Percentiles rank a stretch among this genome's conserved stretches.
phyloP scores from a whole-genome alignment of 805 yeast genomes.

The Zygoascus tannicola region DNA sequence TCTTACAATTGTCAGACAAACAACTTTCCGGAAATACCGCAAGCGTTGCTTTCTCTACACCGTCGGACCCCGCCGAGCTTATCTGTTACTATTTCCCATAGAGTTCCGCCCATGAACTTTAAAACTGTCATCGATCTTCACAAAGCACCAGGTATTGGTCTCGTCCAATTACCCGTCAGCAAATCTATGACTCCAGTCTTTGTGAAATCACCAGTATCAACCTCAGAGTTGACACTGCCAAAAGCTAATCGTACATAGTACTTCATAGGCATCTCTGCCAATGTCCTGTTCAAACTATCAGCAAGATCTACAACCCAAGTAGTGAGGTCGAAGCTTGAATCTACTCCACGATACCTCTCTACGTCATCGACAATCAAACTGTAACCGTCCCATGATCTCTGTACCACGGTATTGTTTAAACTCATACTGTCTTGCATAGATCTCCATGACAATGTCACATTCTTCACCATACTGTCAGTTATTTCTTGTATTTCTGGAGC shows the following conservation, averaged over 20 bases:
- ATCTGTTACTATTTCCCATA: too few species aligned
- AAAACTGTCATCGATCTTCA: neutral
- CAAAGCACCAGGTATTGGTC: neutral
- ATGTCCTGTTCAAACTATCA: constrained; percentile 2
- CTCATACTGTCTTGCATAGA: constrained; percentile 7
- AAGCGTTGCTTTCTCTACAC: too few species aligned
- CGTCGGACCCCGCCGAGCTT: too few species aligned
- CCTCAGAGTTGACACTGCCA: constrained; percentile 9
- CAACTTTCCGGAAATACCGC: too few species aligned
- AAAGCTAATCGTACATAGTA: constrained; percentile 19
- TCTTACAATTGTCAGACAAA: too few species aligned
- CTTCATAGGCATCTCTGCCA: constrained; percentile 5
- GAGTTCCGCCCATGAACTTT: too few species aligned
- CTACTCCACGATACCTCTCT: constrained; percentile 57
- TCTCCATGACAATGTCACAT: constrained; percentile 16
- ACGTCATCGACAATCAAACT: constrained; percentile 72
- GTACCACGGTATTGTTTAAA: neutral
- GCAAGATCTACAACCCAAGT: constrained; percentile 21
- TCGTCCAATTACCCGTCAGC: neutral
- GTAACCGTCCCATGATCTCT: constrained; percentile 34
- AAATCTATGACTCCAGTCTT: constrained; percentile 14
- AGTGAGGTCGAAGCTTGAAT: constrained; percentile 36
- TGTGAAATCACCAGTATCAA: constrained; percentile 17
- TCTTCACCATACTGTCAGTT: neutral
- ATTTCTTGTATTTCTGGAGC: constrained; percentile 11